A percentile compares a stretch with the other conserved stretches of the same genome.
Evolutionary conservation across 2,329 filamentous ascomycete genomes (phyloP).

Genomic region (Septoria petroselini): DNA sequence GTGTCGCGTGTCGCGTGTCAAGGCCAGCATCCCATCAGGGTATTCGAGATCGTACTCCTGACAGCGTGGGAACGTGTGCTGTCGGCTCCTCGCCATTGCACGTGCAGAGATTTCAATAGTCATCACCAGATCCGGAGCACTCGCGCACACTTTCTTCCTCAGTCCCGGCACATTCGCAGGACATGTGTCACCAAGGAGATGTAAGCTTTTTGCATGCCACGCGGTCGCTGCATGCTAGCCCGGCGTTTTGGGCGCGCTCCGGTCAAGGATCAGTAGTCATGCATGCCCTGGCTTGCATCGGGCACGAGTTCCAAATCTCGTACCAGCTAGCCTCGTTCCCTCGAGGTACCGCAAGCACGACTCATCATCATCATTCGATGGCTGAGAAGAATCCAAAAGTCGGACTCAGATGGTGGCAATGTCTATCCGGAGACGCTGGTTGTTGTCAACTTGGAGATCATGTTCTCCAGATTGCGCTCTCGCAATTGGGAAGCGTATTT

Average conservation of each 20-base stretch:
- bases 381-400: slow-evolving; percentile 11
- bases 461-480: slow-evolving; percentile 56
- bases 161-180: too few species aligned
- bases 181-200: background rate
- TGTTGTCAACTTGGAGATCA: slow-evolving; percentile 32
- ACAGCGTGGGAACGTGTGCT: too few species aligned
- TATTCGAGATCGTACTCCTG: background rate
- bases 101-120: slow-evolving; percentile 2
- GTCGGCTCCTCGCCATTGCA: background rate
- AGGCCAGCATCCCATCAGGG: background rate
- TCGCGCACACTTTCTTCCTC: too few species aligned
- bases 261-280: background rate
- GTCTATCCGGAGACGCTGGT: slow-evolving; percentile 28
- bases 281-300: slow-evolving; percentile 7
- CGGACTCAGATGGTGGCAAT: slow-evolving; percentile 2
- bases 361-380: background rate
- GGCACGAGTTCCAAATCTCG: background rate
- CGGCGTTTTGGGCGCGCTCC: background rate
- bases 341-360: background rate
- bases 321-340: too few species aligned
- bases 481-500: slow-evolving; percentile 59
- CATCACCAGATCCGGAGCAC: too few species aligned
- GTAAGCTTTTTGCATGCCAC: slow-evolving; percentile 11
- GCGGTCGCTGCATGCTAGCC: background rate
- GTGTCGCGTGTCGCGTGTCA: background rate